phyloP scores from a whole-genome alignment of 1,139 yeast genomes.

The Magnusiomyces clavatus region DNA sequence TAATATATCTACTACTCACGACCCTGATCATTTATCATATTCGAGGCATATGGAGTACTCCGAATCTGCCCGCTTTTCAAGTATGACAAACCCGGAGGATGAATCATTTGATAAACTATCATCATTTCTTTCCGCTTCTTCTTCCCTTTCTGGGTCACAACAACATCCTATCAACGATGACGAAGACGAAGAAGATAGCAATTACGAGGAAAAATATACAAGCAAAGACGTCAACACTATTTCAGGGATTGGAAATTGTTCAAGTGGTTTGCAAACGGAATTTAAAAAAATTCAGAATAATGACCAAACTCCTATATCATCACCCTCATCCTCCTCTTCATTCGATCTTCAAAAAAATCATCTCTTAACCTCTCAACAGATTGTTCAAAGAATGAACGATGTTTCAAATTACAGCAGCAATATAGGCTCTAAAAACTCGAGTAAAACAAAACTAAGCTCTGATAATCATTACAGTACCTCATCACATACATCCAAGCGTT shows the following conservation, averaged over 20 bases:
- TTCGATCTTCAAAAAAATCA: slow-evolving; percentile 11
- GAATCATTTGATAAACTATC: slow-evolving; percentile 22
- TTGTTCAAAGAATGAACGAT: no score
- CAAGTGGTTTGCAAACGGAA: no score
- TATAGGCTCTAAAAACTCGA: no score
- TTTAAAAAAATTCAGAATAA: no score
- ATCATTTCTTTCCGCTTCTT: slow-evolving; percentile 26
- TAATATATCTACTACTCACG: slow-evolving; percentile 5
- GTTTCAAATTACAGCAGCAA: no score
- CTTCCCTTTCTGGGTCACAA: slow-evolving; percentile 24
- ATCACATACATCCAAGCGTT: neutral
- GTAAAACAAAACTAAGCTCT: no score
- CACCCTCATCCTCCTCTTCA: slow-evolving; percentile 3
- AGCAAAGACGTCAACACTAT: neutral
- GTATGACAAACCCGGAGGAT: neutral
- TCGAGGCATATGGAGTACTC: slow-evolving; percentile 13
- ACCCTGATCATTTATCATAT: slow-evolving; percentile 14
- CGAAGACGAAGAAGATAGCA: slow-evolving; percentile 14
- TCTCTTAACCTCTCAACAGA: slow-evolving; percentile 4
- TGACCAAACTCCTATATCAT: neutral
- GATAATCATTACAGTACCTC: no score
- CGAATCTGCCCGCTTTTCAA: slow-evolving; percentile 8
- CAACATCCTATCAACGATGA: slow-evolving; percentile 10
- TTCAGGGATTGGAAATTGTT: neutral
- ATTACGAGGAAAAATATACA: neutral